Percentiles rank a stretch among this genome's conserved stretches.
These are phyloP conservation scores for Trichoderma harzianum DNA, from an alignment of 2,329 filamentous ascomycete species.

Conservation along the genomic window DNA sequence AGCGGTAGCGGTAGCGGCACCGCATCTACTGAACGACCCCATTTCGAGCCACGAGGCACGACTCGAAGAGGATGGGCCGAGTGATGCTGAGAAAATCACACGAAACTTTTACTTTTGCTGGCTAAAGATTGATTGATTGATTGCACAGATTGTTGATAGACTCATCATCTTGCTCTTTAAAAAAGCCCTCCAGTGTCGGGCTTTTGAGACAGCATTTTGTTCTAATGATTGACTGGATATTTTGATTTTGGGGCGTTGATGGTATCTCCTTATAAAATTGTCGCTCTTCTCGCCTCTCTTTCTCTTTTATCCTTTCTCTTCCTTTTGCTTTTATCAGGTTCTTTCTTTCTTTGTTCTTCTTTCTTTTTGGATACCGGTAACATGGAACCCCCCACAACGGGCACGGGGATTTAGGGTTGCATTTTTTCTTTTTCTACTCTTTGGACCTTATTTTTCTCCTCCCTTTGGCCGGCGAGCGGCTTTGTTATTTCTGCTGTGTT, in stretches of 20 bases:
- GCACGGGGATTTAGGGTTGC: conserved; percentile 14
- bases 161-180: background rate
- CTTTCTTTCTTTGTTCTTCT: background rate
- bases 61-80: conserved; percentile 36
- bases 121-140: conserved; percentile 4
- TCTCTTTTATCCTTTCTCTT: background rate
- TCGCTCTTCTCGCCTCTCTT: background rate
- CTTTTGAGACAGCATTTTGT: background rate
- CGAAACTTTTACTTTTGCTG: background rate
- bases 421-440: background rate
- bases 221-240: conserved; percentile 12
- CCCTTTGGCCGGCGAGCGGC: background rate
- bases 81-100: background rate
- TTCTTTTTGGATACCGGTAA: conserved; percentile 13
- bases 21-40: conserved; percentile 38
- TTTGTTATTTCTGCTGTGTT: conserved; percentile 2
- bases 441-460: background rate
- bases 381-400: conserved; percentile 15
- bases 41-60: conserved; percentile 39
- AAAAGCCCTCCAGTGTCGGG: background rate
- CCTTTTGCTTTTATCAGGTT: background rate
- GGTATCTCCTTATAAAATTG: conserved; percentile 4
- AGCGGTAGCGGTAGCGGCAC: conserved; percentile 37
- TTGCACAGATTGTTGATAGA: conserved; percentile 11
- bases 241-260: conserved; percentile 10